phyloP scores from a whole-genome alignment of 768 basidiomycete genomes.

The Pulveroboletus sp. region DNA sequence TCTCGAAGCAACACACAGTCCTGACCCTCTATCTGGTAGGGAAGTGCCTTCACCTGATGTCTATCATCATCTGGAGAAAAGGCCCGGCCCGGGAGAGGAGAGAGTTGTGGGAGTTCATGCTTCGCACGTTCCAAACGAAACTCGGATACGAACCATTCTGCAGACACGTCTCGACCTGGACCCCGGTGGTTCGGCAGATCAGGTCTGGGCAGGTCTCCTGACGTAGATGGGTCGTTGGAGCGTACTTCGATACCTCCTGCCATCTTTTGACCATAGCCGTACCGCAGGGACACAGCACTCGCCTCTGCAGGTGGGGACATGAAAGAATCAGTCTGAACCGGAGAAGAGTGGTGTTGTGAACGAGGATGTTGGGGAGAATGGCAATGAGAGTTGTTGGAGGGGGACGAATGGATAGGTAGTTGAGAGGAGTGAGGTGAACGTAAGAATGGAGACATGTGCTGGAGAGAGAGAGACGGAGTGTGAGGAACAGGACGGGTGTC shows the following conservation, averaged over 20 bases:
- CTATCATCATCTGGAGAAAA: conserved; percentile 8
- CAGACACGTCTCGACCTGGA: conserved; percentile 11
- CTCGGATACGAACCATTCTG: conserved; percentile 13
- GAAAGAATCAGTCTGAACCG: background rate
- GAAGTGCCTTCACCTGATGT: background rate
- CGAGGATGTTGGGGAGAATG: conserved; percentile 17
- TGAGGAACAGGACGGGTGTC: conserved; percentile 3
- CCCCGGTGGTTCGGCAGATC: conserved; percentile 12
- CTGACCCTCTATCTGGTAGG: conserved; percentile 1
- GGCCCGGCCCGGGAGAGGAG: conserved; percentile 2
- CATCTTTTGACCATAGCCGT: conserved; percentile 23
- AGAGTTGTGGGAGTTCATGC: conserved; percentile 10
- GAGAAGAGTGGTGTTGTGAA: conserved; percentile 12
- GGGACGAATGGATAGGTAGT: conserved; percentile 3
- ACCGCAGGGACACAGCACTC: conserved; percentile 16
- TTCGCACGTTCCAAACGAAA: conserved; percentile 5
- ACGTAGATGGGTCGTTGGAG: conserved; percentile 11
- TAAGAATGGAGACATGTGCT: conserved; percentile 10
- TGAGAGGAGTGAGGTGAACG: conserved; percentile 8
- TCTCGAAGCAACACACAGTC: conserved; percentile 4
- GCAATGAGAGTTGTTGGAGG: conserved; percentile 14
- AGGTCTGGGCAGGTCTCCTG: conserved; percentile 9
- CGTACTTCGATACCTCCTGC: conserved; percentile 25
- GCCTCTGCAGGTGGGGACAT: background rate
- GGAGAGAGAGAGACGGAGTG: conserved; percentile 10